Evolutionary conservation across 257 asterid genomes (phyloP).

Genomic region (Lycium ferocissimum): DNA sequence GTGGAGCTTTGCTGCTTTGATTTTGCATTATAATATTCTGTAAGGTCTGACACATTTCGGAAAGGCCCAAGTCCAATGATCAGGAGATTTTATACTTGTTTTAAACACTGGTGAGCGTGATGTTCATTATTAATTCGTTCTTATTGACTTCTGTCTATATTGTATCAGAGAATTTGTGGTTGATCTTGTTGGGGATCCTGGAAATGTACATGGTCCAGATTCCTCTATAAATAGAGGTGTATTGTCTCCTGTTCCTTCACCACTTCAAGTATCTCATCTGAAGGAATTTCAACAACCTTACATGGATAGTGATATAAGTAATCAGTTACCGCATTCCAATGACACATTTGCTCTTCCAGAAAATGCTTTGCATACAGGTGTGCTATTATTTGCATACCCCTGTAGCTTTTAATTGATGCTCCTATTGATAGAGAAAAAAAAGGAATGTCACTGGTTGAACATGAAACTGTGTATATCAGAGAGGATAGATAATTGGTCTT

Average conservation of each 20-base stretch:
- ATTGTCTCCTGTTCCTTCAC: conserved; percentile 78
- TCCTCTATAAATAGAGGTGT: conserved; percentile 75
- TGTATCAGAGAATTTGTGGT: conserved; percentile 85
- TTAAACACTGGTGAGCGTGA: background rate
- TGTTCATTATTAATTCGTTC: background rate
- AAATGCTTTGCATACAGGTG: conserved; percentile 61
- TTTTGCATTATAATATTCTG: conserved; percentile 5
- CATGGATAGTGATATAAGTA: conserved; percentile 42
- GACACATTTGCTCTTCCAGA: conserved; percentile 38
- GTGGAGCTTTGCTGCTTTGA: background rate
- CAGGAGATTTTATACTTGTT: conserved; percentile 20
- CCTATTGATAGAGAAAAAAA: background rate
- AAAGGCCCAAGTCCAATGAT: background rate
- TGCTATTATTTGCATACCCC: conserved; percentile 30
- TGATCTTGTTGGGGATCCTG: conserved; percentile 95
- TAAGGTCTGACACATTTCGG: background rate
- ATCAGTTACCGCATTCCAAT: conserved; percentile 54
- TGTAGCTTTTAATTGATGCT: background rate
- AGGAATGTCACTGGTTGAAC: conserved; percentile 5
- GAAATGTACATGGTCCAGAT: conserved; percentile 79
- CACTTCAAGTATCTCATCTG: conserved; percentile 79
- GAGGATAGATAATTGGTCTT: background rate
- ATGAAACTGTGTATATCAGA: background rate
- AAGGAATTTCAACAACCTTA: conserved; percentile 66
- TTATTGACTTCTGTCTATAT: conserved; percentile 35